A percentile compares a stretch with the other conserved stretches of the same genome.
Evolutionary conservation across 805 yeast species (phyloP).

Genomic region (Cyberlindnera mycetangii): DNA sequence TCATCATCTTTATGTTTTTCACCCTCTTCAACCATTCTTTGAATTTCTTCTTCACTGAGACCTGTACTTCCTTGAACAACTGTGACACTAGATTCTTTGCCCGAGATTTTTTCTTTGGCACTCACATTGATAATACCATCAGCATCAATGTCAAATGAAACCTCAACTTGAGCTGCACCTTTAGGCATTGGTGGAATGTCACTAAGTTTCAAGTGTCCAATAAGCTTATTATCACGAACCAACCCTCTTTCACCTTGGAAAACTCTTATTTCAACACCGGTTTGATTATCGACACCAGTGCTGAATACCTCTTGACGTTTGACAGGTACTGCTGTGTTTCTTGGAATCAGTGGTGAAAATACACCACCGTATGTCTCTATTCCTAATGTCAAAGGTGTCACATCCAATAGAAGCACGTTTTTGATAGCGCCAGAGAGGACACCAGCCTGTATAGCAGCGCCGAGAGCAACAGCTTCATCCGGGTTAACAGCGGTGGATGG

Average conservation of each 20-base stretch:
- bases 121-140: slow-evolving; percentile 81
- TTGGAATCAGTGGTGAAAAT: slow-evolving; percentile 72
- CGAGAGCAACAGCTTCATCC: slow-evolving; percentile 91
- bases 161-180: slow-evolving; percentile 77
- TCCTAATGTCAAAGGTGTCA: slow-evolving; percentile 79
- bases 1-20: slow-evolving; percentile 59
- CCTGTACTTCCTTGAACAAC: slow-evolving; percentile 65
- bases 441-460: slow-evolving; percentile 91
- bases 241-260: slow-evolving; percentile 80
- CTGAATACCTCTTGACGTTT: slow-evolving; percentile 72
- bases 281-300: slow-evolving; percentile 82
- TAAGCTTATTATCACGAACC: slow-evolving; percentile 72
- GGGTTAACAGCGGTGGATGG: slow-evolving; percentile 79
- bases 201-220: slow-evolving; percentile 69
- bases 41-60: slow-evolving; percentile 64
- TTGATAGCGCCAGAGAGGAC: slow-evolving; percentile 78
- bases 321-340: slow-evolving; percentile 76
- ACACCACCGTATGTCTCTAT: slow-evolving; percentile 85
- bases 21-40: slow-evolving; percentile 62
- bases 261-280: slow-evolving; percentile 76
- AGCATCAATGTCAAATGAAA: slow-evolving; percentile 76
- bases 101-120: slow-evolving; percentile 77
- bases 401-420: slow-evolving; percentile 75
- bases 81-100: slow-evolving; percentile 71
- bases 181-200: slow-evolving; percentile 76